Base-by-base conservation (phyloP, 306 rosid genomes). In the Hylodesmum podocarpum region DNA sequence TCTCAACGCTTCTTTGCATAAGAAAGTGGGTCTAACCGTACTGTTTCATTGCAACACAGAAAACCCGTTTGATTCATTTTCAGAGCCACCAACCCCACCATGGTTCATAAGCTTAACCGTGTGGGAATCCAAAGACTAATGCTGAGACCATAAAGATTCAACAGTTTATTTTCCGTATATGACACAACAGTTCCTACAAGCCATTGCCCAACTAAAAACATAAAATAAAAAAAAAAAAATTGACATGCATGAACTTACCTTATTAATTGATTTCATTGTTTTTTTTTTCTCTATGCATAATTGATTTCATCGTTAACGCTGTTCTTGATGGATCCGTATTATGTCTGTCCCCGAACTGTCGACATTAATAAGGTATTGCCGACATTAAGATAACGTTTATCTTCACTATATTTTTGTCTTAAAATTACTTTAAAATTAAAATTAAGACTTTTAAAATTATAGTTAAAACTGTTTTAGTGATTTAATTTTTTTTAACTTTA, bases 91-190 rank as follows among this genome's bases (percentile, higher is more conserved):
- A 72, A 39, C 83, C 86, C 83, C 86, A 82, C 73, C 28, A 25
- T 66, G 66, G 36, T 55, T 66, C 66, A 65, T 66, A 55, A 65
- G 21, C 72, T 65, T 72, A 62, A 41, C 44, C 66, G 4, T 39
- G 18, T 66, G 69, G 77, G 86, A 66, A 83, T 83, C 86, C 86
- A 66, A 73, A 61, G 81, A 76, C 53, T 69, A 49, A 49, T 24
- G 27, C 62, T 16, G 18, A 49, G 8, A 49, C 65, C 61, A 9
- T 2, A 14, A 27, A 40, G 34, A 3, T 51, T 10, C 0, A 55
- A 33, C 41, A 57, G 66, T 47, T 68, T 27, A 16, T n/a, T 51
- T 67, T 14, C 15, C 16, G 36, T 18, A 39, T 8, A 44, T 67
- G 8, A 39, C 68, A 49, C 44, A 40, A 37, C 47, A 14, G 51